Evolutionary conservation across 257 asterid species (phyloP).

Genomic region (Phtheirospermum japonicum): DNA sequence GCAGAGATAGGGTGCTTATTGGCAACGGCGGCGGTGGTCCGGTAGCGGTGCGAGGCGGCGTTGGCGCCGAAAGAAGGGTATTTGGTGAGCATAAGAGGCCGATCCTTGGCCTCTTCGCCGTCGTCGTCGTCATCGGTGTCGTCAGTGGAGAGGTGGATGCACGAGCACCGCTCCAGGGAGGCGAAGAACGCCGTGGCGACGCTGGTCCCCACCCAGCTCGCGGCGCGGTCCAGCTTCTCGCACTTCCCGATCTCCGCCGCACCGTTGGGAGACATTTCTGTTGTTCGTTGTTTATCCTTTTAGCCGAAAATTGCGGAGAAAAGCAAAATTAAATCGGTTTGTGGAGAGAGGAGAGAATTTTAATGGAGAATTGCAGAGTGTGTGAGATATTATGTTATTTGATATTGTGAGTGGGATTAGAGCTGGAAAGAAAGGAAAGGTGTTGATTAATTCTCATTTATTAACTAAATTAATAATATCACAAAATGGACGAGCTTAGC

Average conservation of each 20-base stretch:
- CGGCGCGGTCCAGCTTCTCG: conserved; percentile 39
- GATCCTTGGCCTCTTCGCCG: conserved; percentile 38
- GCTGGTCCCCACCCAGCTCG: conserved; percentile 36
- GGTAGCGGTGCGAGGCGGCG: conserved; percentile 6
- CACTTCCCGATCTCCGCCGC: conserved; percentile 22
- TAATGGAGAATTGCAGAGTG: background rate
- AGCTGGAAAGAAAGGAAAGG: too few species aligned
- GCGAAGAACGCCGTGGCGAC: conserved; percentile 47
- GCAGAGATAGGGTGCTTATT: conserved; percentile 24
- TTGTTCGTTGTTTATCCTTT: background rate
- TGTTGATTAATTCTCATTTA: too few species aligned
- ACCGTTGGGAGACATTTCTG: conserved; percentile 6
- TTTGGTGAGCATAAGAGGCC: conserved; percentile 39
- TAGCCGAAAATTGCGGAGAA: background rate
- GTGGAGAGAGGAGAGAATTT: background rate
- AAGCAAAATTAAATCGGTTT: background rate
- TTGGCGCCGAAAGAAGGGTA: conserved; percentile 23
- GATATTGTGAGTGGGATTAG: too few species aligned
- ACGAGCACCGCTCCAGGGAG: conserved; percentile 44
- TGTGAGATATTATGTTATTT: too few species aligned
- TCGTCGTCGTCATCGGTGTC: conserved; percentile 29
- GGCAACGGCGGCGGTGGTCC: background rate
- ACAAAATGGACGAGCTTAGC: too few species aligned
- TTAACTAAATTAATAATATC: too few species aligned
- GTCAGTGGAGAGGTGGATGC: conserved; percentile 39